Evolutionary conservation across 257 asterid species (phyloP), one percentile per base, ranked within the genome.

Genomic region (Rauvolfia tetraphylla): DNA sequence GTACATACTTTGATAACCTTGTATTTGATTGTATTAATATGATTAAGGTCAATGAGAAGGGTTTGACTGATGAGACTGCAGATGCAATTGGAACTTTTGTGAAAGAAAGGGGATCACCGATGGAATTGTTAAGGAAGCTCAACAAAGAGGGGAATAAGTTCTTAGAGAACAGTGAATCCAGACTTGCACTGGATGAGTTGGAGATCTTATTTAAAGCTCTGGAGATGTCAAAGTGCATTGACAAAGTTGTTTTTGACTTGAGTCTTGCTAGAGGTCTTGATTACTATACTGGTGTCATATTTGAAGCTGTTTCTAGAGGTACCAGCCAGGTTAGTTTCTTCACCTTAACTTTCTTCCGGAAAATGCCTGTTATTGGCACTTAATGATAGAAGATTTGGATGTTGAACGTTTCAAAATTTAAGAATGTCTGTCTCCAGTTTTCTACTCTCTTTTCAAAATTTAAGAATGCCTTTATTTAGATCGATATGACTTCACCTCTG

Each of bases 211-310:
- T 95, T 79, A 86, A 86, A 83, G 91, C 97, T 71, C 79, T 95
- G 78, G 89, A 65, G 73, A 90, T 80, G 86, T 84, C 96, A 57
- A 92, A 85, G 79, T 91, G 98, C 71, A 85, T 87, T 20, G 59
- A 83, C 82, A 91, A 82, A 88, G 90, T 93, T 61, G 89, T 91
- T 78, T 93, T 95, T 75, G 99, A 93, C 87, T 82, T 95, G 88
- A 95, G 99, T 80, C 99, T 95, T 77, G 99, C 99, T 76, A 90
- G 99, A 84, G 99, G 99, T 56, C 88, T 95, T 81, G 99, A 95
- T 85, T 95, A 95, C 87, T 95, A 95, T 78, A 95, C 99, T 53
- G 99, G 99, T 76, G 96, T 95, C 76, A 89, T 95, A 85, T 95
- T 89, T 62, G 99, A 95, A 87, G 93, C 96, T 76, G 97, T 87